Conservation (phyloP, 1,284 basidiomycete genomes). For the Pseudozyma flocculosa region DNA sequence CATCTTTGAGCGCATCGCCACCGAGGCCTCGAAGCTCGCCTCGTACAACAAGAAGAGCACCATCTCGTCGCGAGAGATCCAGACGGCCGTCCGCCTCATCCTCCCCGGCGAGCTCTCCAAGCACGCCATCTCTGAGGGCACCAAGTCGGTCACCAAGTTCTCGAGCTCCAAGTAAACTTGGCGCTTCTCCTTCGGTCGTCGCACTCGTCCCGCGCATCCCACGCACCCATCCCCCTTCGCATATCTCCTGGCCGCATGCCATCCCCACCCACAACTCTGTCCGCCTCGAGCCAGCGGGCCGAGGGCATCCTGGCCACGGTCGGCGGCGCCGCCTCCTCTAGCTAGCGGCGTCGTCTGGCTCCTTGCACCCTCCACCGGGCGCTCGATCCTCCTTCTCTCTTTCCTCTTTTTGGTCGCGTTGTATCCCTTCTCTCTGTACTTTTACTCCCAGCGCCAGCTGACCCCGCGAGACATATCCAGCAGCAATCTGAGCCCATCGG, state of each 20-base stretch:
- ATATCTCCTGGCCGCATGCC: background rate
- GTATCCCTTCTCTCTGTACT: conserved; percentile 42
- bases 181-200: background rate
- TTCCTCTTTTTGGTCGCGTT: conserved; percentile 22
- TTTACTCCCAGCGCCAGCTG: conserved; percentile 45
- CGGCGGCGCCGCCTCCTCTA: too few relatives aligned
- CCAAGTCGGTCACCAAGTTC: conserved; percentile 67
- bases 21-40: conserved; percentile 59
- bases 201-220: too few relatives aligned
- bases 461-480: conserved; percentile 40
- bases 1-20: conserved; percentile 61
- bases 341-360: too few relatives aligned
- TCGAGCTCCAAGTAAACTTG: conserved; percentile 57
- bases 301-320: background rate
- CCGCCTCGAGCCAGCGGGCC: background rate
- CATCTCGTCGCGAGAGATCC: conserved; percentile 59
- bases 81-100: conserved; percentile 58
- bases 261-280: background rate
- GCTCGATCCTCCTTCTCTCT: background rate
- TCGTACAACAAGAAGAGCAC: conserved; percentile 59
- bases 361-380: too few relatives aligned
- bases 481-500: conserved; percentile 46
- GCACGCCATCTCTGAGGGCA: conserved; percentile 81
- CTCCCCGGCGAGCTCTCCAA: conserved; percentile 70
- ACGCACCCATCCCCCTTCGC: background rate